Evolutionary conservation across 495 filamentous ascomycete species (phyloP).

Genomic region (Collariella sp.): DNA sequence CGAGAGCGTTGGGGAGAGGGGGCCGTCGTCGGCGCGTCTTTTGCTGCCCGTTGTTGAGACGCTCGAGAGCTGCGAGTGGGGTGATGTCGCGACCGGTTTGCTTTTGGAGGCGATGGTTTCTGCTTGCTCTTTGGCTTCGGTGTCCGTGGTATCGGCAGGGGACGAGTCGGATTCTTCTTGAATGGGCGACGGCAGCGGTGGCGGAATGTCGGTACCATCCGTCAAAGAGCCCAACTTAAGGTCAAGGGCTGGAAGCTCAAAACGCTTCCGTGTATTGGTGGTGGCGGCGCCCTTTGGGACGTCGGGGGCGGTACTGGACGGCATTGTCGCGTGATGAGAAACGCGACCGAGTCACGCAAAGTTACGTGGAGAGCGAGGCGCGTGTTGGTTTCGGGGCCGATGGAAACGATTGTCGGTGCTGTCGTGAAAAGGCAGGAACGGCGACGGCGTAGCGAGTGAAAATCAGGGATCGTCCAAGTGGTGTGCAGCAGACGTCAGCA

Average conservation of each 20-base stretch:
- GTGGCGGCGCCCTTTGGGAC: slow-evolving; percentile 5
- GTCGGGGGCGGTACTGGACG: slow-evolving; percentile 15
- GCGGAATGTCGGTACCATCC: slow-evolving; percentile 50
- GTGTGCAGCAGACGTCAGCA: background rate
- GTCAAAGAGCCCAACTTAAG: slow-evolving; percentile 46
- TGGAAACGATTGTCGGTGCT: background rate
- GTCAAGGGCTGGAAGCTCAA: slow-evolving; percentile 46
- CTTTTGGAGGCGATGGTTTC: slow-evolving; percentile 23
- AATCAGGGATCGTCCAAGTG: slow-evolving; percentile 14
- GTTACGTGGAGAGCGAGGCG: background rate
- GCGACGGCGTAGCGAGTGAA: background rate
- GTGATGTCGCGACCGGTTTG: slow-evolving; percentile 24
- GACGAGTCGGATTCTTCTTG: slow-evolving; percentile 34
- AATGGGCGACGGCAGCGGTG: slow-evolving; percentile 43
- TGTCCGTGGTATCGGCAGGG: slow-evolving; percentile 27
- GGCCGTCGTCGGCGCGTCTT: slow-evolving; percentile 35
- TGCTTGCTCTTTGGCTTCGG: slow-evolving; percentile 16
- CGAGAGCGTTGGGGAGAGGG: slow-evolving; percentile 38
- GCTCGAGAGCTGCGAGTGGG: slow-evolving; percentile 24
- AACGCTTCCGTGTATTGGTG: slow-evolving; percentile 36
- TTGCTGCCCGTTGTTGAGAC: slow-evolving; percentile 29
- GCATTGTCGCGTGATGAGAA: slow-evolving; percentile 13
- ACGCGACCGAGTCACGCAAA: background rate
- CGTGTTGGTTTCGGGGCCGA: background rate
- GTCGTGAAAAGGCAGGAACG: background rate